A percentile compares a stretch with the other conserved stretches of the same genome.
Evolutionary conservation across 1,139 yeast genomes (phyloP).

Genomic region (Eremothecium cymbalariae): DNA sequence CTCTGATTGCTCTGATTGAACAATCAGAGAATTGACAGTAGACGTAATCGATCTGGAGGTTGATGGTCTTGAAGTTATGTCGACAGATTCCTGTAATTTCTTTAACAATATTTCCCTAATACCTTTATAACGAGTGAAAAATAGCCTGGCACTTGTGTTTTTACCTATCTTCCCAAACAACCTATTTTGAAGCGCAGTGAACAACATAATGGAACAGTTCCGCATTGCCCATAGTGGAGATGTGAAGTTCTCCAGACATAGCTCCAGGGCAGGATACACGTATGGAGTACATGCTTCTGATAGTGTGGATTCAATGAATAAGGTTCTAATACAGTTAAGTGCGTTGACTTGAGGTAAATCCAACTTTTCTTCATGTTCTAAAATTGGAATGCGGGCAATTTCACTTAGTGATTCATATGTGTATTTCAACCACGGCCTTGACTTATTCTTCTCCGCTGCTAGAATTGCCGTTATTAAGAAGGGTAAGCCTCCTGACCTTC

Average conservation of each 20-base stretch:
- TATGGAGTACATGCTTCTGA: slow-evolving; percentile 44
- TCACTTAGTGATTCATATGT: slow-evolving; percentile 46
- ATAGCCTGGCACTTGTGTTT: slow-evolving; percentile 50
- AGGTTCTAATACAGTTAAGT: slow-evolving; percentile 68
- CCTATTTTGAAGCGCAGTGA: slow-evolving; percentile 71
- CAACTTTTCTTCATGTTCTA: slow-evolving; percentile 43
- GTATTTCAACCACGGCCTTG: slow-evolving; percentile 34
- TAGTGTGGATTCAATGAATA: slow-evolving; percentile 63
- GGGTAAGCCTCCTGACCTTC: slow-evolving; percentile 92
- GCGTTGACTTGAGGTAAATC: slow-evolving; percentile 93
- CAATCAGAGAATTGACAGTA: slow-evolving; percentile 6
- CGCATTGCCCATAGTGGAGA: slow-evolving; percentile 75
- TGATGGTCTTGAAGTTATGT: slow-evolving; percentile 6
- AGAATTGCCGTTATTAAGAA: slow-evolving; percentile 65
- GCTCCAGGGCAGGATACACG: slow-evolving; percentile 49
- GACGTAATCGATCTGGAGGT: slow-evolving; percentile 3
- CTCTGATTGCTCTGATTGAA: slow-evolving; percentile 14
- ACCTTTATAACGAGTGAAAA: slow-evolving; percentile 56
- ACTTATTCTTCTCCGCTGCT: slow-evolving; percentile 41
- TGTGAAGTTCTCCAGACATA: slow-evolving; percentile 56
- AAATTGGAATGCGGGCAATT: slow-evolving; percentile 47
- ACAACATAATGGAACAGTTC: slow-evolving; percentile 90
- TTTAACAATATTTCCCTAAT: slow-evolving; percentile 42
- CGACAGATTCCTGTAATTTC: slow-evolving; percentile 38
- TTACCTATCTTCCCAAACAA: slow-evolving; percentile 56